phyloP scores from a whole-genome alignment of 371 early-diverging fungal genomes.

The Mucor piriformis region DNA sequence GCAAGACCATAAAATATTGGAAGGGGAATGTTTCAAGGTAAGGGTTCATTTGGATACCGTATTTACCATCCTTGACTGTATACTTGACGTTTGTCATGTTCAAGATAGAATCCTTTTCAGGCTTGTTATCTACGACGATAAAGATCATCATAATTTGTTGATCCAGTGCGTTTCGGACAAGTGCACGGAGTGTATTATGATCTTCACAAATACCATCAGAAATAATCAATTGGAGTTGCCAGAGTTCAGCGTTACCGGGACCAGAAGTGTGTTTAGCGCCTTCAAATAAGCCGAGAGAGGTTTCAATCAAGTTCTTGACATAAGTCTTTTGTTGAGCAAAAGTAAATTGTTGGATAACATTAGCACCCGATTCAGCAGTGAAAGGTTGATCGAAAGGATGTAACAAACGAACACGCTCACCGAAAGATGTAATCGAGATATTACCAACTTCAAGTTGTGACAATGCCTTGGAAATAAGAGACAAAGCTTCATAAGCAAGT shows the following conservation, averaged over 20 bases:
- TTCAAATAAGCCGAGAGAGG: slow-evolving; percentile 76
- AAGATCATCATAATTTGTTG: slow-evolving; percentile 93
- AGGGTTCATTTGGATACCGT: slow-evolving; percentile 74
- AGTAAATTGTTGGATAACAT: slow-evolving; percentile 83
- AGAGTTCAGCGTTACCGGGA: slow-evolving; percentile 70
- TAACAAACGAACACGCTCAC: slow-evolving; percentile 81
- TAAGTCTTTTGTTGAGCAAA: slow-evolving; percentile 92
- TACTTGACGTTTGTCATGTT: slow-evolving; percentile 89
- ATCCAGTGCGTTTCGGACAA: slow-evolving; percentile 86
- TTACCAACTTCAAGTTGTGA: slow-evolving; percentile 94
- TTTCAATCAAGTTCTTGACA: slow-evolving; percentile 80
- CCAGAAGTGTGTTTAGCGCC: slow-evolving; percentile 62
- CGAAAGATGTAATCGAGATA: slow-evolving; percentile 89
- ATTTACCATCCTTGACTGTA: slow-evolving; percentile 64
- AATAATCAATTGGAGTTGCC: slow-evolving; percentile 95
- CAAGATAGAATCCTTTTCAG: slow-evolving; percentile 82
- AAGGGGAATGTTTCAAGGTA: slow-evolving; percentile 98
- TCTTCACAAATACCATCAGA: slow-evolving; percentile 98
- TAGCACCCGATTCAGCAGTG: slow-evolving; percentile 87
- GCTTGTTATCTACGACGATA: slow-evolving; percentile 90
- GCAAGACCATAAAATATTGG: slow-evolving; percentile 92
- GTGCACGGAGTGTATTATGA: slow-evolving; percentile 75
- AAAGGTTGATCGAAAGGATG: slow-evolving; percentile 94
- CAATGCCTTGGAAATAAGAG: slow-evolving; percentile 90
- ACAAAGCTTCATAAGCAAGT: slow-evolving; percentile 92